A percentile compares a stretch with the other conserved stretches of the same genome.
These are phyloP conservation scores for Cercophora scortea DNA, from an alignment of 495 filamentous ascomycete genomes.

Conservation along the genomic window DNA sequence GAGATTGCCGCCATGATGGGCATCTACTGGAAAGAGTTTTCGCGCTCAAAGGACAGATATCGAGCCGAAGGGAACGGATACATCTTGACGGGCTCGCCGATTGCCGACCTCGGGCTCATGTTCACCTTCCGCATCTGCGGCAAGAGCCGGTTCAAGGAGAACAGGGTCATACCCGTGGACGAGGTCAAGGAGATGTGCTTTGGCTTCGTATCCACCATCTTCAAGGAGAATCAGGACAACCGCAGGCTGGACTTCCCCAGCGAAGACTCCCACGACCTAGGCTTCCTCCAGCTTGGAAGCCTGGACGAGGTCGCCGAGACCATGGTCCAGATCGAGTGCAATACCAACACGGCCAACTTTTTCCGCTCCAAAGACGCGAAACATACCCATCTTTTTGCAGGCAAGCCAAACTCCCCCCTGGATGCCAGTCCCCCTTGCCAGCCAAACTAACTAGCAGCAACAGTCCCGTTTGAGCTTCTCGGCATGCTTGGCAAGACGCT, in stretches of 20 bases:
- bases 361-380: slow-evolving; percentile 24
- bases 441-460: slow-evolving; percentile 3
- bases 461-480: slow-evolving; percentile 44
- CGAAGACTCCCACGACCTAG: slow-evolving; percentile 27
- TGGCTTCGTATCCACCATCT: slow-evolving; percentile 40
- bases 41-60: slow-evolving; percentile 33
- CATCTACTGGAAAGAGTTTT: slow-evolving; percentile 44
- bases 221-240: slow-evolving; percentile 22
- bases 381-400: slow-evolving; percentile 38
- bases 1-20: slow-evolving; percentile 44
- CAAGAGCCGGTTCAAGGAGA: slow-evolving; percentile 32
- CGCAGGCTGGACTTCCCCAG: slow-evolving; percentile 27
- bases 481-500: slow-evolving; percentile 43
- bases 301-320: slow-evolving; percentile 35
- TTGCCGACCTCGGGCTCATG: slow-evolving; percentile 36
- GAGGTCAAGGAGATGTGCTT: slow-evolving; percentile 41
- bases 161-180: slow-evolving; percentile 36
- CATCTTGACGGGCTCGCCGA: slow-evolving; percentile 34
- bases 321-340: slow-evolving; percentile 37
- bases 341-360: slow-evolving; percentile 29
- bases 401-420: slow-evolving; percentile 15
- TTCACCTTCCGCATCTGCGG: slow-evolving; percentile 38
- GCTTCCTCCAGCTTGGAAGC: slow-evolving; percentile 28
- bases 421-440: not conserved
- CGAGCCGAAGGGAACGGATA: slow-evolving; percentile 45